Base-by-base conservation (phyloP, 176 grass and related monocot genomes). In the Elymus sibiricus region DNA sequence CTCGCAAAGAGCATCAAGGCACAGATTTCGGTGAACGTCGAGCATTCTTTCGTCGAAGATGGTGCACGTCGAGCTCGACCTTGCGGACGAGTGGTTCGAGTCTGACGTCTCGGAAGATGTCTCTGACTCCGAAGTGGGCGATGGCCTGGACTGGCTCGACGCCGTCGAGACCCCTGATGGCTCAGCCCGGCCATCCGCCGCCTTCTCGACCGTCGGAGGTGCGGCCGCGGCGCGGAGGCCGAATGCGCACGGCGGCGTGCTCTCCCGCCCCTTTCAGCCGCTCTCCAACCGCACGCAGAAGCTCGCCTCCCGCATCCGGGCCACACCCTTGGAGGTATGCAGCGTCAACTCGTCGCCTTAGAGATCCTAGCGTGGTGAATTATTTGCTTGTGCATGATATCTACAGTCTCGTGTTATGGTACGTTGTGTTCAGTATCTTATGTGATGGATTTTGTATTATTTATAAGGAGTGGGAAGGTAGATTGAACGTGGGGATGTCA, bases 391-490 rank as follows among this genome's bases (percentile, higher is more conserved):
- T 38, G 37, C 37, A 38, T 38, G 6, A 7, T 43, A 43, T 43
- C 40, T 43, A 43, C 40, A 43, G 40, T 43, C 40, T 43, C 40
- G 40, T 43, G 40, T 43, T 43, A 43, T 43, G 40, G 40, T 43
- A 43, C 40, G 40, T 43, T 43, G 40, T 43, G 40, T 11, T 43
- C 40, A 43, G 11, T 43, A 43, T 43, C 40, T 43, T 43, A 43
- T 43, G 40, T 43, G 40, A 43, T 43, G 9, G 40, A 43, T 43
- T 43, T 43, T 43, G 40, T 43, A 43, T 43, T 43, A 43, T 43
- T 43, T 43, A 43, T 43, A 43, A 95, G 96, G 96, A 94, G 81
- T 98, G 96, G 96, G 93, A 98, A 95, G 96, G 96, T 64, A 92
- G 96, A 84, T 76, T 95, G 93, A 70, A 98, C 26, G 93, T 98